A percentile compares a stretch with the other conserved stretches of the same genome.
Evolutionary conservation across 805 yeast genomes (phyloP).

Genomic region (Ogataea dorogensis): DNA sequence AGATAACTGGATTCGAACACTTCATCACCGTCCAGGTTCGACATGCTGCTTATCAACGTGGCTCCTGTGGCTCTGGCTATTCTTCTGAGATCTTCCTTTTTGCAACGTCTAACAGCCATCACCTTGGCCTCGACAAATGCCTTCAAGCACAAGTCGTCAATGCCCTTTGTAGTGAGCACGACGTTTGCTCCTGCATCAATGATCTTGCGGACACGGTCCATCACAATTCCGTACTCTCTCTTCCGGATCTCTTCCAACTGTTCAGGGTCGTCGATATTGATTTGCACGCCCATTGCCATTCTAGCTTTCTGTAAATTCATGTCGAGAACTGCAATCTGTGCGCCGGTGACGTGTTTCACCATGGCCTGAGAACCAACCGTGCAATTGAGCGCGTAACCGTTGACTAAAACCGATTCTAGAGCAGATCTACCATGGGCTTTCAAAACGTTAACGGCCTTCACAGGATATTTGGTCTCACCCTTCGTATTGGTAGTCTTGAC

Average conservation of each 20-base stretch:
- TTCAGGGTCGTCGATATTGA: conserved; percentile 95
- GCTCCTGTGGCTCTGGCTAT: conserved; percentile 99
- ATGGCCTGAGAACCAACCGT: conserved; percentile 97
- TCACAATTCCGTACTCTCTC: conserved; percentile 81
- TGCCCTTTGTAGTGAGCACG: conserved; percentile 89
- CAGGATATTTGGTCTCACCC: conserved; percentile 91
- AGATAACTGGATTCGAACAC: conserved; percentile 80
- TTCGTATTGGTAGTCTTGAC: conserved; percentile 86
- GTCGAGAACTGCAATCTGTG: conserved; percentile 86
- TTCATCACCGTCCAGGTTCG: conserved; percentile 95
- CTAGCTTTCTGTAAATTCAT: conserved; percentile 92
- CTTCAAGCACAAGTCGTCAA: conserved; percentile 88
- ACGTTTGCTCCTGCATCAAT: conserved; percentile 90
- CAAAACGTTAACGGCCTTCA: conserved; percentile 91
- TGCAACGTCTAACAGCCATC: conserved; percentile 96
- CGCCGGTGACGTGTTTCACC: conserved; percentile 67
- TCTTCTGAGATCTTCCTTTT: conserved; percentile 93
- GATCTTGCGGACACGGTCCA: conserved; percentile 80
- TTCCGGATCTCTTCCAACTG: conserved; percentile 82
- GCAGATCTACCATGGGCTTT: conserved; percentile 97
- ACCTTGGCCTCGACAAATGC: conserved; percentile 89
- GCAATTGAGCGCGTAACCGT: conserved; percentile 96
- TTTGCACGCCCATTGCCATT: conserved; percentile 98
- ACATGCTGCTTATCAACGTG: conserved; percentile 77
- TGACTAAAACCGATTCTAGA: conserved; percentile 76